A percentile compares a stretch with the other conserved stretches of the same genome.
Evolutionary conservation across 2,329 filamentous ascomycete species (phyloP).

Genomic region (Ceratocystis variospora): DNA sequence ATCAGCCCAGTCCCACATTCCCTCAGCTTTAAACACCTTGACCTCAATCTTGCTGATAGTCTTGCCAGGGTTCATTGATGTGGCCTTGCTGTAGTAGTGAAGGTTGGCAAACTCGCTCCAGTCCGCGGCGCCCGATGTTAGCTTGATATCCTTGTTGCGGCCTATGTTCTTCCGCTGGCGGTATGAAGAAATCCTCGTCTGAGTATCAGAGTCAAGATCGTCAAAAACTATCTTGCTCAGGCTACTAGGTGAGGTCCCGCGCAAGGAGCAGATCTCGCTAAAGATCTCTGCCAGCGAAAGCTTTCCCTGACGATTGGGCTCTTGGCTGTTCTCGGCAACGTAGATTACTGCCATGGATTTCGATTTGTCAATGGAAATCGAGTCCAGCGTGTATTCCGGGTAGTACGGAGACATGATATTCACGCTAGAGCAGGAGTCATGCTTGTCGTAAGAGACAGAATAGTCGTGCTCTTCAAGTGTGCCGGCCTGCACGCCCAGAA

Average conservation of each 20-base stretch:
- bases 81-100: background rate
- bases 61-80: rapidly evolving
- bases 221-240: background rate
- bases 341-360: background rate
- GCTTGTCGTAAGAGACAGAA: background rate
- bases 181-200: background rate
- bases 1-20: background rate
- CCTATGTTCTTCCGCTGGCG: background rate
- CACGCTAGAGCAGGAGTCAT: background rate
- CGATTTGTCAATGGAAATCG: background rate
- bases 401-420: background rate
- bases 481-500: background rate
- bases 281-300: background rate
- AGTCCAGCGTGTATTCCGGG: background rate
- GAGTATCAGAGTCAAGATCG: background rate
- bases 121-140: background rate
- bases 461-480: background rate
- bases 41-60: background rate
- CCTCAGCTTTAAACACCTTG: background rate
- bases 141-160: background rate
- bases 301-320: background rate
- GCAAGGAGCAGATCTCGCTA: background rate
- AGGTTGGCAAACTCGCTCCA: background rate
- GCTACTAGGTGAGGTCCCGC: rapidly evolving
- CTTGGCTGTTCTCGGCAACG: background rate